These are phyloP conservation scores for Lupinus albus DNA, from an alignment of 306 rosid genomes.

Conservation along the genomic window DNA sequence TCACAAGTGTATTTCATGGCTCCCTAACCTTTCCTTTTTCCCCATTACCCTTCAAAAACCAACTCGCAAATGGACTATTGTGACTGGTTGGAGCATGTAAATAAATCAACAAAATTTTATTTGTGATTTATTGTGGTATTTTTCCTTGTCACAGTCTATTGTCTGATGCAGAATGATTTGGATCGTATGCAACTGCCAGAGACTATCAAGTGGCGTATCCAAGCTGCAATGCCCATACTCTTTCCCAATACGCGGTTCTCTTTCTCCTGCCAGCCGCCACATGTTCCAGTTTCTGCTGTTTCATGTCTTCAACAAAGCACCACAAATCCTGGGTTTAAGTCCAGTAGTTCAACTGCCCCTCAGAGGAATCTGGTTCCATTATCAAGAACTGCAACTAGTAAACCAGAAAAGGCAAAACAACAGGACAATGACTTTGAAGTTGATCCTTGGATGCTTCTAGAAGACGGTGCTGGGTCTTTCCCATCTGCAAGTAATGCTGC, in stretches of 20 bases:
- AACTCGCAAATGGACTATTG: too few relatives aligned
- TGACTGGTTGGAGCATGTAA: not conserved
- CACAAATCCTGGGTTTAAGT: conserved; percentile 50
- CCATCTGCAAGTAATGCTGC: conserved; percentile 61
- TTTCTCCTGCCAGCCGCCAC: conserved; percentile 78
- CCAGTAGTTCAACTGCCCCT: conserved; percentile 51
- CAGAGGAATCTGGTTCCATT: conserved; percentile 53
- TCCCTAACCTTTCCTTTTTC: too few relatives aligned
- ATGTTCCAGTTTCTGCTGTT: conserved; percentile 58
- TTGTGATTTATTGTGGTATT: not conserved
- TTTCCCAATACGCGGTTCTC: conserved; percentile 59
- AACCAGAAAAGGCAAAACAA: conserved; percentile 67
- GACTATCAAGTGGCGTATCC: conserved; percentile 78
- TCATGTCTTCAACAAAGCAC: conserved; percentile 62
- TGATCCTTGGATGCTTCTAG: conserved; percentile 93
- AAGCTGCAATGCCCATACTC: conserved; percentile 85
- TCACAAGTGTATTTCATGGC: too few relatives aligned
- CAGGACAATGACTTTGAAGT: conserved; percentile 69
- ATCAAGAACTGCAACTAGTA: conserved; percentile 50
- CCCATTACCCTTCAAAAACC: too few relatives aligned
- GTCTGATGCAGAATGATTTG: conserved; percentile 70
- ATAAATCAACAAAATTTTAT: not conserved
- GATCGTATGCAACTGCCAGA: conserved; percentile 88
- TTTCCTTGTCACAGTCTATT: conserved; percentile 20
- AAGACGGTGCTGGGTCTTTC: conserved; percentile 93